Evolutionary conservation across 306 rosid species (phyloP).

Genomic region (Trifolium dubium): DNA sequence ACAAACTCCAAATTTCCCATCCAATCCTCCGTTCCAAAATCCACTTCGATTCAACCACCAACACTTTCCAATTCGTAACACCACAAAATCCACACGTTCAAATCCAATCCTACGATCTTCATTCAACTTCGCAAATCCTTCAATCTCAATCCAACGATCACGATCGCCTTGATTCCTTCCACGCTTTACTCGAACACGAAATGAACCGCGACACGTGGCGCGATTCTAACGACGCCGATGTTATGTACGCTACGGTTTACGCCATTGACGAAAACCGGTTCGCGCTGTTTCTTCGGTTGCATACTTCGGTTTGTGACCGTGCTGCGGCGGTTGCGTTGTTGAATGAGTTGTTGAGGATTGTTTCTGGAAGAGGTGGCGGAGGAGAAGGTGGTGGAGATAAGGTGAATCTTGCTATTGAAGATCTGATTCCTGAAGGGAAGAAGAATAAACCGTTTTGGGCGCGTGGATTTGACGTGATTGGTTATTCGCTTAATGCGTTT

Average conservation of each 20-base stretch:
- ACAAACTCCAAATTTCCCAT: conserved; percentile 64
- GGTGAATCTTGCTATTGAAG: conserved; percentile 63
- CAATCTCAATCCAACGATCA: conserved; percentile 20
- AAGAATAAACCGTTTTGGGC: conserved; percentile 78
- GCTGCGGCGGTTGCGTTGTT: conserved; percentile 65
- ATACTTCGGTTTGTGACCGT: conserved; percentile 80
- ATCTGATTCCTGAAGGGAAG: conserved; percentile 69
- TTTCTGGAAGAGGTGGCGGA: conserved; percentile 15
- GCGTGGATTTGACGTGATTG: conserved; percentile 93
- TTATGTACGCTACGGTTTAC: conserved; percentile 59
- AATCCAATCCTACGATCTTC: conserved; percentile 64
- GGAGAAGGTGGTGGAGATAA: conserved; percentile 1
- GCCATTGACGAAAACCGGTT: conserved; percentile 44
- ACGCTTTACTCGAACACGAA: conserved; percentile 69
- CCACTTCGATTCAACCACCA: conserved; percentile 50
- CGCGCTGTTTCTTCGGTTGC: conserved; percentile 67
- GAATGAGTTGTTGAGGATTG: conserved; percentile 46
- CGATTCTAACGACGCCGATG: conserved; percentile 46
- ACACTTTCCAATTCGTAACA: conserved; percentile 55
- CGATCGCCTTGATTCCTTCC: conserved; percentile 54
- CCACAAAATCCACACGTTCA: conserved; percentile 53
- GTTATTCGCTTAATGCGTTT: conserved; percentile 78
- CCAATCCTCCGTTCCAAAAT: conserved; percentile 85
- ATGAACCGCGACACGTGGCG: conserved; percentile 68
- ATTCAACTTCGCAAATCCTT: conserved; percentile 59